Evolutionary conservation across 2,329 filamentous ascomycete species (phyloP), one percentile per base, ranked within the genome.

Genomic region (Lachnellula suecica): DNA sequence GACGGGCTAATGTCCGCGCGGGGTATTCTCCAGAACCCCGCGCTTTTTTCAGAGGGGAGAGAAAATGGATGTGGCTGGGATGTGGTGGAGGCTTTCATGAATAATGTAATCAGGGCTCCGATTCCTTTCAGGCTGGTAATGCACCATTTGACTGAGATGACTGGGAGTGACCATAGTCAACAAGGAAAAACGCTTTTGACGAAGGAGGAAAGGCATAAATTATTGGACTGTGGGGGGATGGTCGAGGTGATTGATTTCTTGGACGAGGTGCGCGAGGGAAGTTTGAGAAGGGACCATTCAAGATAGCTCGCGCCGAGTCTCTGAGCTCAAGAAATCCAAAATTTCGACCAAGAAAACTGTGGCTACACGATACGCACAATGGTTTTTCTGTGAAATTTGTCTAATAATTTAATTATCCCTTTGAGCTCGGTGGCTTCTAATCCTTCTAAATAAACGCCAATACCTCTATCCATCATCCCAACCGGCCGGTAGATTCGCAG

Each of bases 81-180:
- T 44, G 83, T 81, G 1, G 77, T 88, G 22, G 81, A 84, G 63
- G 69, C 72, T 13, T 88, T 89, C 65, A 72, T 89, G 71, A 77
- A 73, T 53, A 78, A 81, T 53, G 78, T 78, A 9, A 76, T 81
- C 9, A 72, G 74, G 35, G 74, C 74, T 1, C 84, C 85, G 5
- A 71, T 88, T 24, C 84, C 84, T 2, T 78, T 82, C 57, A 84
- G 85, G 66, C 70, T 89, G 40, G 77, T 80, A 4, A 72, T 84
- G 51, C 85, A 89, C 66, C 86, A 89, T 66, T 65, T 89, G 24
- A 76, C 74, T 51, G 83, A 89, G 71, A 89, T 89, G 85, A 79
- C 76, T 58, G 76, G 73, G 1, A 78, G 81, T 4, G 81, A 81
- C 15, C 77, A 82, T 68, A 76, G 77, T 0, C 74, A 11, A 73